phyloP scores from a whole-genome alignment of 176 grass and related monocot genomes.

The Aegilops bicornis region DNA sequence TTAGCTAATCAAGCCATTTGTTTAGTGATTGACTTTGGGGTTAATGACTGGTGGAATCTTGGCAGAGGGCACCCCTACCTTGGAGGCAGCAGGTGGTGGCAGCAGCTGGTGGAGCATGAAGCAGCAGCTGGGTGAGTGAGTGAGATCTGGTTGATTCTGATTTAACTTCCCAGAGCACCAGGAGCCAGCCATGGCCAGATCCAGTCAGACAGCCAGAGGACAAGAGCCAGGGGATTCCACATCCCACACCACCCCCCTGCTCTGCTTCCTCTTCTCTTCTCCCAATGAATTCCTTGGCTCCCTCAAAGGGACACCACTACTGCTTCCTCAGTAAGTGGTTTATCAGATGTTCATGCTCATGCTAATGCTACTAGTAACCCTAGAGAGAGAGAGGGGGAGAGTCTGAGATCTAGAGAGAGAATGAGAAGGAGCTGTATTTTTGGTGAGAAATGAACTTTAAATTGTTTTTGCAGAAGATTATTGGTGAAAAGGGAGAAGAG shows the following conservation, averaged over 20 bases:
- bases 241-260: conserved; percentile 37
- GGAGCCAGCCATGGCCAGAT: conserved; percentile 40
- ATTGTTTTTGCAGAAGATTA: too few species aligned
- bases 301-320: conserved; percentile 34
- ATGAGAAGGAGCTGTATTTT: background rate
- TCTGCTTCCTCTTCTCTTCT: conserved; percentile 27
- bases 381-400: background rate
- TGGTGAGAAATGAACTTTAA: too few species aligned
- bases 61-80: background rate
- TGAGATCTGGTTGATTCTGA: conserved; percentile 50
- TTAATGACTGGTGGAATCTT: conserved; percentile 34
- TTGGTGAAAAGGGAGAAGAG: background rate
- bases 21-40: conserved; percentile 3
- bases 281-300: conserved; percentile 21
- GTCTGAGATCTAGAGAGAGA: background rate
- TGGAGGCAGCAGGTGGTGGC: background rate
- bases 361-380: background rate
- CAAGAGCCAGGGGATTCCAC: conserved; percentile 49
- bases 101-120: conserved; percentile 18
- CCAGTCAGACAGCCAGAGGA: conserved; percentile 27
- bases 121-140: background rate
- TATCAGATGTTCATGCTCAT: background rate
- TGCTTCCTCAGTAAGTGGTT: too few species aligned
- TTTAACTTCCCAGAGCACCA: conserved; percentile 41
- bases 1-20: background rate